These are phyloP conservation scores for Baorangia bicolor DNA, from an alignment of 768 basidiomycete species.

Conservation along the genomic window DNA sequence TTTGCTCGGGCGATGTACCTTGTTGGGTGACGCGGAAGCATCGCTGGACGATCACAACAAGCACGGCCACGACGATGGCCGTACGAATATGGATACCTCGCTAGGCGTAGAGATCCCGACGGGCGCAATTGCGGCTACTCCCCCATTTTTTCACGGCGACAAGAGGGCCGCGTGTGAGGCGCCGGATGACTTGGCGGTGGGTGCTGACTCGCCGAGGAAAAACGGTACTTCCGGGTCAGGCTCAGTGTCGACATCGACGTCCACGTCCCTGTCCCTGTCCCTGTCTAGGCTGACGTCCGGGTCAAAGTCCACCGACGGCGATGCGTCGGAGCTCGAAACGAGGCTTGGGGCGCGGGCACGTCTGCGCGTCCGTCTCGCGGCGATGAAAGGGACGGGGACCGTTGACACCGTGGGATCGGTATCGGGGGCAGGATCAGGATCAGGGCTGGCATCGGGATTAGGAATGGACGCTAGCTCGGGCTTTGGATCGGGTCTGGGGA, in stretches of 20 bases:
- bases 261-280: background rate
- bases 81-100: background rate
- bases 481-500: background rate
- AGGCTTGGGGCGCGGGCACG: slow-evolving; percentile 48
- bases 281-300: background rate
- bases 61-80: background rate
- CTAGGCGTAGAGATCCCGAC: background rate
- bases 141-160: background rate
- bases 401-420: background rate
- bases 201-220: background rate
- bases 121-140: background rate
- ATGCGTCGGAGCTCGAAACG: slow-evolving; percentile 35
- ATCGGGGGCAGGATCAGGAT: background rate
- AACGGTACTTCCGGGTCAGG: too few species aligned
- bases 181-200: background rate
- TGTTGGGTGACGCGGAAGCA: background rate
- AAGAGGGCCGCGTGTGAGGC: background rate
- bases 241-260: background rate
- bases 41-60: background rate
- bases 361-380: slow-evolving; percentile 47
- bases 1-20: too few species aligned
- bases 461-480: background rate
- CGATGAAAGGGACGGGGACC: slow-evolving; percentile 35
- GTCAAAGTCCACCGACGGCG: background rate
- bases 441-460: background rate